These are phyloP conservation scores for Zymoseptoria pseudotritici DNA, from an alignment of 2,329 filamentous ascomycete genomes.

Conservation along the genomic window DNA sequence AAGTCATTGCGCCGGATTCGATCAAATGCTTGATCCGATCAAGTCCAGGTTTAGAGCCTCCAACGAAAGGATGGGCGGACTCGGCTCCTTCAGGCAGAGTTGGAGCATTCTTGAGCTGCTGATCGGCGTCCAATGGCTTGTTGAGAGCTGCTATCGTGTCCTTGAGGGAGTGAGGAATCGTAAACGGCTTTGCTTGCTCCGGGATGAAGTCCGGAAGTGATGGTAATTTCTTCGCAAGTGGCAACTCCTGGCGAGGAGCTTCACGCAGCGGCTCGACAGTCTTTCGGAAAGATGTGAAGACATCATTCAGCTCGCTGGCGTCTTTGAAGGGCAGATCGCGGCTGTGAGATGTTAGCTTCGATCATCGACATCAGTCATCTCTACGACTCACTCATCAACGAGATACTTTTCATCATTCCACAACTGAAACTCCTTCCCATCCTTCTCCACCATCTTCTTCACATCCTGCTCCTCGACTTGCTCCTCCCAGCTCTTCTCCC, in stretches of 20 bases:
- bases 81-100: conserved; percentile 45
- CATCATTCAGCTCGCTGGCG: conserved; percentile 58
- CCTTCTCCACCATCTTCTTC: conserved; percentile 44
- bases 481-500: conserved; percentile 64
- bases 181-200: conserved; percentile 55
- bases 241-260: conserved; percentile 52
- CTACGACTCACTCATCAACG: conserved; percentile 62
- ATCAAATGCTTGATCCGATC: conserved; percentile 56
- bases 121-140: conserved; percentile 46
- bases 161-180: conserved; percentile 50
- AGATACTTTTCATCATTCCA: conserved; percentile 74
- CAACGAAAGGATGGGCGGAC: conserved; percentile 59
- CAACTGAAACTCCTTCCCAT: conserved; percentile 53
- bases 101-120: conserved; percentile 47
- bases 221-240: conserved; percentile 51
- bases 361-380: neutral
- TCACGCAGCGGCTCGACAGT: conserved; percentile 62
- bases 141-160: conserved; percentile 49
- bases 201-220: conserved; percentile 52
- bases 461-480: conserved; percentile 55
- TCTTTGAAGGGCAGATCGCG: conserved; percentile 56
- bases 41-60: conserved; percentile 57
- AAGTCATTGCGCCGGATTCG: conserved; percentile 50
- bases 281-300: conserved; percentile 71
- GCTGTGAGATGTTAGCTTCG: conserved; percentile 26